phyloP scores from a whole-genome alignment of 192 early-diverging fungal species.

The Backusella luteola region DNA sequence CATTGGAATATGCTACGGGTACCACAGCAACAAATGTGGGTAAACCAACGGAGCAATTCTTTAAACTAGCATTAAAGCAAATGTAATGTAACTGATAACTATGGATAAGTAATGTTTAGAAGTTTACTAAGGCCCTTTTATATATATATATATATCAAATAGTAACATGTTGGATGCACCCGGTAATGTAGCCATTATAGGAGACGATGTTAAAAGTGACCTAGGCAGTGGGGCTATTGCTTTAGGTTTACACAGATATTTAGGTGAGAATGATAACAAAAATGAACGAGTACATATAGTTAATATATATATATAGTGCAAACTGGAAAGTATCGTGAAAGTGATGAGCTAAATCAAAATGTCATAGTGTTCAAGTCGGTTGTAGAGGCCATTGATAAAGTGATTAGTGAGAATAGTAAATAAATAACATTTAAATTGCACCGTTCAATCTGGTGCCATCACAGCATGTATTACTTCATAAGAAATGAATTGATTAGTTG shows the following conservation, averaged over 20 bases:
- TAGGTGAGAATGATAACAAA: slow-evolving; percentile 23
- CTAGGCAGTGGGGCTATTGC: slow-evolving; percentile 76
- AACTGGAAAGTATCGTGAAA: slow-evolving; percentile 80
- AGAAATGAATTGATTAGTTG: no score
- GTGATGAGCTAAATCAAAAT: slow-evolving; percentile 52
- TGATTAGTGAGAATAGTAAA: slow-evolving; percentile 36
- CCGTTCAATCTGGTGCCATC: no score
- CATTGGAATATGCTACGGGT: slow-evolving; percentile 77
- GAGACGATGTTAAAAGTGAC: slow-evolving; percentile 85
- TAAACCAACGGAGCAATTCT: slow-evolving; percentile 78
- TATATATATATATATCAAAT: not conserved
- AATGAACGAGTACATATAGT: not conserved
- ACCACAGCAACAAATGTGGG: slow-evolving; percentile 70
- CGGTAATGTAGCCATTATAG: slow-evolving; percentile 74
- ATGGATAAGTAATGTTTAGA: not conserved
- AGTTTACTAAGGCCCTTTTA: not conserved
- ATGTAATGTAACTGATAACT: slow-evolving; percentile 39
- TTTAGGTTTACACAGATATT: slow-evolving; percentile 62
- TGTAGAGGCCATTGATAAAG: slow-evolving; percentile 61
- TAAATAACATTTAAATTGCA: not conserved
- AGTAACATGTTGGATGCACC: slow-evolving; percentile 40
- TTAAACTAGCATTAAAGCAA: slow-evolving; percentile 71
- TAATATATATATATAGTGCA: slow-evolving; percentile 43
- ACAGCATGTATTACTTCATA: no score
- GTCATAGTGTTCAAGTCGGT: slow-evolving; percentile 60